These are phyloP conservation scores for Takashimella koratensis DNA, from an alignment of 1,284 basidiomycete genomes.

Conservation along the genomic window DNA sequence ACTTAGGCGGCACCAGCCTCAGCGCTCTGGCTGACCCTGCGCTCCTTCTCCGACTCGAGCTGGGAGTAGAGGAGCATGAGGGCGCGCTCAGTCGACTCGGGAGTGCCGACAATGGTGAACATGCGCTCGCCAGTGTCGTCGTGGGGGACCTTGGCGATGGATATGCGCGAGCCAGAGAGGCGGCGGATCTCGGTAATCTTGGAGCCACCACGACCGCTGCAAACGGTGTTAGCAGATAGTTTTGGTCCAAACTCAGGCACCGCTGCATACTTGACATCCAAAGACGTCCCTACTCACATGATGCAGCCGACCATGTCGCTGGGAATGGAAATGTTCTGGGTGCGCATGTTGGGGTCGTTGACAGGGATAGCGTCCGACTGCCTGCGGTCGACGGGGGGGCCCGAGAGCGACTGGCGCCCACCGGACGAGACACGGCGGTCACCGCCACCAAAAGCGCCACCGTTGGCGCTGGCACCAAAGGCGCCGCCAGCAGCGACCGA, in stretches of 20 bases:
- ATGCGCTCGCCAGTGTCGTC: slow-evolving; percentile 98
- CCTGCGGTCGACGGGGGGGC: slow-evolving; percentile 35
- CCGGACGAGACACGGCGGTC: slow-evolving; percentile 15
- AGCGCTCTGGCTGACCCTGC: slow-evolving; percentile 53
- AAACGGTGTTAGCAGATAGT: not conserved
- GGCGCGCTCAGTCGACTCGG: slow-evolving; percentile 94
- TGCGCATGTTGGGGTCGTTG: slow-evolving; percentile 71
- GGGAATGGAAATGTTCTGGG: slow-evolving; percentile 98
- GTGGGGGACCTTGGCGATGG: slow-evolving; percentile 96
- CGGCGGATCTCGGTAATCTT: slow-evolving; percentile 99
- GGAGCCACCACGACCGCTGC: slow-evolving; percentile 81
- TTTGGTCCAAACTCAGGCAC: too few relatives aligned
- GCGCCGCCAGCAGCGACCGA: slow-evolving; percentile 38
- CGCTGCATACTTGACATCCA: too few relatives aligned
- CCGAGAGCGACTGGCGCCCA: slow-evolving; percentile 21
- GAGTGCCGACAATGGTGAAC: slow-evolving; percentile 97
- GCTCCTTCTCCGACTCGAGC: slow-evolving; percentile 91
- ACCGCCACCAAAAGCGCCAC: slow-evolving; percentile 8
- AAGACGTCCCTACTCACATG: too few relatives aligned
- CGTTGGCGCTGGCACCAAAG: slow-evolving; percentile 21
- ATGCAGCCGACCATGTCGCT: slow-evolving; percentile 99
- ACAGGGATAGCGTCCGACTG: slow-evolving; percentile 53
- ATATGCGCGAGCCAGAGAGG: slow-evolving; percentile 92
- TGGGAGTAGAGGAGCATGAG: slow-evolving; percentile 96
- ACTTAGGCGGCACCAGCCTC: slow-evolving; percentile 17